phyloP scores from a whole-genome alignment of 768 basidiomycete genomes.

The Trametes cinnabarina region DNA sequence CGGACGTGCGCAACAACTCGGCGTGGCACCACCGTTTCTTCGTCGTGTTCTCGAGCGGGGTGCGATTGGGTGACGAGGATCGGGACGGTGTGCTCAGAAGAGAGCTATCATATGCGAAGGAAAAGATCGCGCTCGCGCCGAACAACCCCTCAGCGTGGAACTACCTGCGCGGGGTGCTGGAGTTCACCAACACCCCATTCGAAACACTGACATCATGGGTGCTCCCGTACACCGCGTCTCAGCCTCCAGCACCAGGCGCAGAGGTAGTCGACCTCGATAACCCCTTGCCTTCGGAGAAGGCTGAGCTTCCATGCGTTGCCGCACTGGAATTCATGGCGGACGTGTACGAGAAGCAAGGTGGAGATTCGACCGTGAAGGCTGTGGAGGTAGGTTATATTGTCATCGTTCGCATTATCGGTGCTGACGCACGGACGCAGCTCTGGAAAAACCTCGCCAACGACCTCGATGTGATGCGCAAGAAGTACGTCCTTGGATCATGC shows the following conservation, averaged over 20 bases:
- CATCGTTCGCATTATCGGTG: not conserved
- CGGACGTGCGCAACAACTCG: slow-evolving; percentile 92
- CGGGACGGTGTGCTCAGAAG: slow-evolving; percentile 56
- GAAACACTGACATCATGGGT: slow-evolving; percentile 58
- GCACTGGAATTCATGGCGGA: slow-evolving; percentile 90
- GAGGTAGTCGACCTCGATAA: slow-evolving; percentile 71
- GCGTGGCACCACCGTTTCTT: slow-evolving; percentile 98
- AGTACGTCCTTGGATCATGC: slow-evolving; percentile 44
- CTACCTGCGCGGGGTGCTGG: slow-evolving; percentile 85
- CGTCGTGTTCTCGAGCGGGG: slow-evolving; percentile 70
- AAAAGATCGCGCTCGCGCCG: slow-evolving; percentile 80
- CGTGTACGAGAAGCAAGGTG: slow-evolving; percentile 58
- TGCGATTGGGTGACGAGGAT: slow-evolving; percentile 61
- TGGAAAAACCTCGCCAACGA: slow-evolving; percentile 70
- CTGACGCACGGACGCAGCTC: slow-evolving; percentile 41
- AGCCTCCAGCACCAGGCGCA: slow-evolving; percentile 24
- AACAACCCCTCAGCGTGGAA: slow-evolving; percentile 98
- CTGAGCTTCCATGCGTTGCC: slow-evolving; percentile 71
- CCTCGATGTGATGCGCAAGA: slow-evolving; percentile 73
- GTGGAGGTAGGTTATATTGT: slow-evolving; percentile 30
- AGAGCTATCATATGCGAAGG: slow-evolving; percentile 80
- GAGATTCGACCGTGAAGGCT: slow-evolving; percentile 41
- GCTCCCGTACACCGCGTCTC: slow-evolving; percentile 52
- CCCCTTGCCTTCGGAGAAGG: slow-evolving; percentile 59
- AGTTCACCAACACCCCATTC: slow-evolving; percentile 58